Evolutionary conservation across 331 rosid species (phyloP).

Genomic region (Arachis monticola): DNA sequence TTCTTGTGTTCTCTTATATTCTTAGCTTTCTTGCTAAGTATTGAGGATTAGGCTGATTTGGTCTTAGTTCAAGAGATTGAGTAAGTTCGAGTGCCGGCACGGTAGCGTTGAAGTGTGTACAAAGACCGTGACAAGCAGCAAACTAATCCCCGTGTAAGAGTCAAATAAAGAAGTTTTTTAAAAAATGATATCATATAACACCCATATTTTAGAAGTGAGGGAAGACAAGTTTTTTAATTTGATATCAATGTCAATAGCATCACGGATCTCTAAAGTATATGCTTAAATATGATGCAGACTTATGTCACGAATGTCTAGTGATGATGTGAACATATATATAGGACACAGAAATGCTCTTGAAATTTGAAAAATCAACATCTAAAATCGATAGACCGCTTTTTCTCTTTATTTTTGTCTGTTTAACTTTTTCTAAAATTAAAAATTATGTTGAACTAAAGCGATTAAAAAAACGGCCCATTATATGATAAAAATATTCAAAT

Average conservation of each 20-base stretch:
- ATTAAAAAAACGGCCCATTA: no score
- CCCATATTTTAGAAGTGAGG: neutral
- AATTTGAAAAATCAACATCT: neutral
- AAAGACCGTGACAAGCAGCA: neutral
- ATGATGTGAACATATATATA: conserved; percentile 1
- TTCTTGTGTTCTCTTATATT: no score
- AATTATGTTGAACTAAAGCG: no score
- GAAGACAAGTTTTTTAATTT: neutral
- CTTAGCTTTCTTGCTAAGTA: no score
- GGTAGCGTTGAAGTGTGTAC: no score
- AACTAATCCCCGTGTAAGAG: neutral
- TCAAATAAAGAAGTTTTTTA: neutral
- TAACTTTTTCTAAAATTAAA: neutral
- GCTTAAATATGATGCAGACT: conserved; percentile 34
- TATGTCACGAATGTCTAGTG: conserved; percentile 33
- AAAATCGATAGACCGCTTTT: neutral
- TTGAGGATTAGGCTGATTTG: no score
- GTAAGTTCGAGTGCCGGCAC: no score
- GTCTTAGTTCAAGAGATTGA: no score
- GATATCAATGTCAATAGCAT: conserved; percentile 17
- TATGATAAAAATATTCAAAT: no score
- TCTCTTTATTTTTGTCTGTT: neutral
- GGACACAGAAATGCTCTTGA: neutral
- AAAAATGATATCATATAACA: neutral
- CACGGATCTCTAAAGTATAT: conserved; percentile 42